A percentile compares a stretch with the other conserved stretches of the same genome.
These are phyloP conservation scores for Debaryomyces prosopidis DNA, from an alignment of 805 yeast species.

Conservation along the genomic window DNA sequence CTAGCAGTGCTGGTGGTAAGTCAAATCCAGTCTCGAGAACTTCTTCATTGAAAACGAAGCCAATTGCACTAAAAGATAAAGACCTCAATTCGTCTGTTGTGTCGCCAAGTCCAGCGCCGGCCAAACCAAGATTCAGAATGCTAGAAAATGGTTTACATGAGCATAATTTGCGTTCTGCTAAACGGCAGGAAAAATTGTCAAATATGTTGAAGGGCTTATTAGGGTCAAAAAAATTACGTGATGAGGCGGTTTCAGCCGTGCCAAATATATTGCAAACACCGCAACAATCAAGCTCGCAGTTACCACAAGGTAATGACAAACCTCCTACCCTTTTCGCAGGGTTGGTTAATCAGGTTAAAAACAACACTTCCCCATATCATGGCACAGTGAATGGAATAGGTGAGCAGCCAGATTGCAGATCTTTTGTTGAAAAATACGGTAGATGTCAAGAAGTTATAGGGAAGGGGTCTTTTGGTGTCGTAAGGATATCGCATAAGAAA, in stretches of 20 bases:
- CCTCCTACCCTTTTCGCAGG: constrained; percentile 78
- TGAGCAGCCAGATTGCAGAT: constrained; percentile 41
- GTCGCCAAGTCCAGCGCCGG: constrained; percentile 3
- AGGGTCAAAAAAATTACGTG: constrained; percentile 71
- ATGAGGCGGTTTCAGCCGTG: constrained; percentile 71
- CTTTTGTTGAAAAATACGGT: constrained; percentile 88
- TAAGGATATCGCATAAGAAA: constrained; percentile 80
- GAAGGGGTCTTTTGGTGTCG: constrained; percentile 92
- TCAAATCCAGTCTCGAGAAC: constrained; percentile 12
- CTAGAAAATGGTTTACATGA: constrained; percentile 74
- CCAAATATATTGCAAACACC: constrained; percentile 49
- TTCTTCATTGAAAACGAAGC: constrained; percentile 7
- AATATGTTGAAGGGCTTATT: constrained; percentile 74
- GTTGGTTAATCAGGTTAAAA: constrained; percentile 57
- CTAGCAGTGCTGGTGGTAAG: background rate
- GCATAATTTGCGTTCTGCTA: constrained; percentile 74
- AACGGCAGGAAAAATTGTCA: constrained; percentile 73
- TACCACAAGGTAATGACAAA: constrained; percentile 14
- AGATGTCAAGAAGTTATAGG: constrained; percentile 94
- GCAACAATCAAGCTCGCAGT: constrained; percentile 5
- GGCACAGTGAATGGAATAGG: constrained; percentile 11
- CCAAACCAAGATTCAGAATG: constrained; percentile 49
- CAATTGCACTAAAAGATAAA: background rate
- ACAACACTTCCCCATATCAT: constrained; percentile 25
- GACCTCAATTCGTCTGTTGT: background rate